Evolutionary conservation across 352 stramenopile genomes (phyloP).

Genomic region (Plasmopara halstedii): DNA sequence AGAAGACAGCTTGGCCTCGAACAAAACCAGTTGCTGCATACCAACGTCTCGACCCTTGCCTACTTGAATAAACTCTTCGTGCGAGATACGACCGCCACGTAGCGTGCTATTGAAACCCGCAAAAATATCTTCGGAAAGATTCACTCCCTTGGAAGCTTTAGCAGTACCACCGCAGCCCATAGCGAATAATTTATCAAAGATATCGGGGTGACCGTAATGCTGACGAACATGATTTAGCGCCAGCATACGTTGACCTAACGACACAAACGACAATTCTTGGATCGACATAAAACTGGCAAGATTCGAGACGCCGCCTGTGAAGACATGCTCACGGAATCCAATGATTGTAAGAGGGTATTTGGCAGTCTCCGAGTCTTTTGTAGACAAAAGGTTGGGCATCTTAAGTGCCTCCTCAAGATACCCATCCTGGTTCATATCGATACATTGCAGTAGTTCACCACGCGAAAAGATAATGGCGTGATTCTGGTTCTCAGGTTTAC

Average conservation of each 20-base stretch:
- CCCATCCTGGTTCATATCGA: conserved; percentile 88
- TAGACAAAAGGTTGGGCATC: conserved; percentile 83
- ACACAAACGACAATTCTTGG: conserved; percentile 81
- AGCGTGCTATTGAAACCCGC: conserved; percentile 81
- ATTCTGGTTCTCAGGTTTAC: conserved; percentile 88
- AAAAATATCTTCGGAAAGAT: conserved; percentile 88
- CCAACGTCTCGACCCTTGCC: conserved; percentile 98
- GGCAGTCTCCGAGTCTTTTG: conserved; percentile 56
- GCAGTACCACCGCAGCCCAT: conserved; percentile 76
- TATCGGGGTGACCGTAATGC: conserved; percentile 86
- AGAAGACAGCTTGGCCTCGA: conserved; percentile 97
- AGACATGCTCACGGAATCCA: conserved; percentile 82
- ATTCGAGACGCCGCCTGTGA: conserved; percentile 78
- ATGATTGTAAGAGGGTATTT: conserved; percentile 79
- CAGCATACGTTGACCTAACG: conserved; percentile 79
- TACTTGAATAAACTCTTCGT: conserved; percentile 84
- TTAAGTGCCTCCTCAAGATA: conserved; percentile 82
- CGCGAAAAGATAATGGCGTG: conserved; percentile 84
- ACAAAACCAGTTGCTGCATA: conserved; percentile 98
- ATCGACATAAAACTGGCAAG: conserved; percentile 85
- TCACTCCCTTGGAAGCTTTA: conserved; percentile 80
- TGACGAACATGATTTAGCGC: conserved; percentile 65
- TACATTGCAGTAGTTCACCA: conserved; percentile 82
- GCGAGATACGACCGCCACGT: conserved; percentile 63
- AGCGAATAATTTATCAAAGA: conserved; percentile 82